Evolutionary conservation across 768 basidiomycete species (phyloP).

Genomic region (Suillus plorans): DNA sequence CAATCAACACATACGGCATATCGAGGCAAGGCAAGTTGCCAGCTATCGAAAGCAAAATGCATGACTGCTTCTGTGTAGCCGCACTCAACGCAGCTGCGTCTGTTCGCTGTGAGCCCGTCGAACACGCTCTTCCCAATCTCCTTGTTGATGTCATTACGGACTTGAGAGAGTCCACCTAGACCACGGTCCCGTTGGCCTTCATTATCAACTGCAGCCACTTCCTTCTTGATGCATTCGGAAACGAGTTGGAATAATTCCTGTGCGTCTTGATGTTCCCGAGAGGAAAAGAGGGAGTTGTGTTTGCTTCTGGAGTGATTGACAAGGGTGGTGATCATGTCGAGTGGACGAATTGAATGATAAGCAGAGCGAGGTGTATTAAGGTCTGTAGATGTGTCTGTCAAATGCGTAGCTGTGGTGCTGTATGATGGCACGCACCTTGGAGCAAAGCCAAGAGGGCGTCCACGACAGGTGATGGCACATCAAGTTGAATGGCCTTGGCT

Average conservation of each 20-base stretch:
- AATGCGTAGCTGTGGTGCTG: slow-evolving; percentile 1
- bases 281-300: slow-evolving; percentile 69
- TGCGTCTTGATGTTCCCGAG: slow-evolving; percentile 96
- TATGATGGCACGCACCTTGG: slow-evolving; percentile 45
- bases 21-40: slow-evolving; percentile 76
- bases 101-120: slow-evolving; percentile 88
- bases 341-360: slow-evolving; percentile 66
- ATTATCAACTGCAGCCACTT: slow-evolving; percentile 68
- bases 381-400: slow-evolving; percentile 37
- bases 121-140: slow-evolving; percentile 71
- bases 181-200: slow-evolving; percentile 74
- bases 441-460: slow-evolving; percentile 77
- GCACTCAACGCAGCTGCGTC: slow-evolving; percentile 84
- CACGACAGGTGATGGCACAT: slow-evolving; percentile 84
- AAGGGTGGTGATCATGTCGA: slow-evolving; percentile 70
- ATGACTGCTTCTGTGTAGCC: slow-evolving; percentile 94
- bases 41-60: slow-evolving; percentile 86
- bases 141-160: slow-evolving; percentile 20
- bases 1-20: slow-evolving; percentile 46
- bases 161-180: slow-evolving; percentile 52
- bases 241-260: slow-evolving; percentile 97
- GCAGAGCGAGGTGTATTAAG: slow-evolving; percentile 62
- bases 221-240: slow-evolving; percentile 86
- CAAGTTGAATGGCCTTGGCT: slow-evolving; percentile 70
- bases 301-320: slow-evolving; percentile 52